These are phyloP conservation scores for Penicillium rolfsii DNA, from an alignment of 2,329 filamentous ascomycete species.

Conservation along the genomic window DNA sequence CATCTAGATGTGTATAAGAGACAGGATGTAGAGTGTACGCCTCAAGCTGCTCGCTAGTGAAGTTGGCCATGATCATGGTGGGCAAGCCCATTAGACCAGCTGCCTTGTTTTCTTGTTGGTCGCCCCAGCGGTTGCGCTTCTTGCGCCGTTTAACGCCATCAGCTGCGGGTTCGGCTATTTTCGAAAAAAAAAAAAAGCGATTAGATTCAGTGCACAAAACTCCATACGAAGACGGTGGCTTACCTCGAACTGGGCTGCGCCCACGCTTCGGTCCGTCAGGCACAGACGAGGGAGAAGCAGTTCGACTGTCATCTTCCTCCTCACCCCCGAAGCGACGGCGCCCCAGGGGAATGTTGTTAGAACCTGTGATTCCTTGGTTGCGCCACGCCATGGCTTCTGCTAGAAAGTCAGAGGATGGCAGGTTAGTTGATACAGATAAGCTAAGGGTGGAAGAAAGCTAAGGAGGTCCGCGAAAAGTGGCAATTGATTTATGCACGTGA, in stretches of 20 bases:
- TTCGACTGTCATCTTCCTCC: constrained; percentile 55
- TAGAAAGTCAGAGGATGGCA: constrained; percentile 17
- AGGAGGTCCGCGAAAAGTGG: constrained; percentile 15
- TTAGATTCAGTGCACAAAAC: constrained; percentile 12
- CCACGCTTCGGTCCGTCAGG: constrained; percentile 73
- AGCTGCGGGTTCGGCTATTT: constrained; percentile 52
- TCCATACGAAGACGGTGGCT: constrained; percentile 36
- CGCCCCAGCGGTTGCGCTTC: constrained; percentile 99
- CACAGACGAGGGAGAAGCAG: constrained; percentile 52
- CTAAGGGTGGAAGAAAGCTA: constrained; percentile 13
- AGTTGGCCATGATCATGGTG: constrained; percentile 93
- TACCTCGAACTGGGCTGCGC: constrained; percentile 84
- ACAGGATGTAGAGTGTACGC: constrained; percentile 93
- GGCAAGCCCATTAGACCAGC: constrained; percentile 96
- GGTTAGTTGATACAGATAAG: constrained; percentile 15
- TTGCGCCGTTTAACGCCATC: constrained; percentile 89
- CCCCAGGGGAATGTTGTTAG: constrained; percentile 95
- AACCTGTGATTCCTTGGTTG: constrained; percentile 85
- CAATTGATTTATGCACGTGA: constrained; percentile 14
- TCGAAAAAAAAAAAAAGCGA: constrained; percentile 15
- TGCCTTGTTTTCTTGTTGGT: constrained; percentile 96
- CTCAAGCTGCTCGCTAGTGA: constrained; percentile 98
- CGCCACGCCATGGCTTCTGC: constrained; percentile 62
- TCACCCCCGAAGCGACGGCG: constrained; percentile 77
- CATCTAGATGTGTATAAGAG: too few species aligned